A percentile compares a stretch with the other conserved stretches of the same genome.
Conservation (phyloP, 2,329 filamentous ascomycete genomes). For the Akanthomyces dipterigenus region DNA sequence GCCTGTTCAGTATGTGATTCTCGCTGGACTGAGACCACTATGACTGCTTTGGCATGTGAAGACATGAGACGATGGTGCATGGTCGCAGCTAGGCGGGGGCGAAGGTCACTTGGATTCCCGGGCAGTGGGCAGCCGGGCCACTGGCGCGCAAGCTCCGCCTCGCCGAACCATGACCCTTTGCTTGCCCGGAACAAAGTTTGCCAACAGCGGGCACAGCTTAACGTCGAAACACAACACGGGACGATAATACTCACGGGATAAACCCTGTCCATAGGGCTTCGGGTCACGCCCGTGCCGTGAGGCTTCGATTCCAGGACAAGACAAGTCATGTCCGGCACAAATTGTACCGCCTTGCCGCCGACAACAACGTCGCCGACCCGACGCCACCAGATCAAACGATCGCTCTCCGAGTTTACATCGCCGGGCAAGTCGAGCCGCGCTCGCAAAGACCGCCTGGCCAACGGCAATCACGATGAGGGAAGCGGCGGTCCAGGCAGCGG, state of each 20-base stretch:
- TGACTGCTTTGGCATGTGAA: constrained; percentile 9
- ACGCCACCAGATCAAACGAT: constrained; percentile 49
- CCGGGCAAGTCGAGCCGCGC: constrained; percentile 36
- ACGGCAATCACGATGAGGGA: constrained; percentile 25
- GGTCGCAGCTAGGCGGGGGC: neutral
- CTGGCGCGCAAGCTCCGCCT: neutral
- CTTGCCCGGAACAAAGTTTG: neutral
- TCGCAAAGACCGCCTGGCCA: constrained; percentile 25
- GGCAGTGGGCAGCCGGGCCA: neutral
- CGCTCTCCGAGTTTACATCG: constrained; percentile 47
- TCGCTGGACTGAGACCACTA: neutral
- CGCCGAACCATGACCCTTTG: neutral
- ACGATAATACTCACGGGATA: neutral
- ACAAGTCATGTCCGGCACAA: neutral
- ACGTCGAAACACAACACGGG: neutral
- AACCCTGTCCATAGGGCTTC: neutral
- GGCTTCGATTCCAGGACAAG: neutral
- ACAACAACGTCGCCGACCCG: constrained; percentile 17
- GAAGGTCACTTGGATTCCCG: neutral
- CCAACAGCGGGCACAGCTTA: neutral
- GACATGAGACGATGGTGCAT: neutral
- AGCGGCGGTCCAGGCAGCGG: neutral
- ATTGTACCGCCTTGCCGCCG: constrained; percentile 13
- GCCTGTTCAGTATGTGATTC: neutral
- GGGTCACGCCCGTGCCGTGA: neutral